phyloP scores from a whole-genome alignment of 1,284 basidiomycete species.

The Phylloboletellus chloephorus region DNA sequence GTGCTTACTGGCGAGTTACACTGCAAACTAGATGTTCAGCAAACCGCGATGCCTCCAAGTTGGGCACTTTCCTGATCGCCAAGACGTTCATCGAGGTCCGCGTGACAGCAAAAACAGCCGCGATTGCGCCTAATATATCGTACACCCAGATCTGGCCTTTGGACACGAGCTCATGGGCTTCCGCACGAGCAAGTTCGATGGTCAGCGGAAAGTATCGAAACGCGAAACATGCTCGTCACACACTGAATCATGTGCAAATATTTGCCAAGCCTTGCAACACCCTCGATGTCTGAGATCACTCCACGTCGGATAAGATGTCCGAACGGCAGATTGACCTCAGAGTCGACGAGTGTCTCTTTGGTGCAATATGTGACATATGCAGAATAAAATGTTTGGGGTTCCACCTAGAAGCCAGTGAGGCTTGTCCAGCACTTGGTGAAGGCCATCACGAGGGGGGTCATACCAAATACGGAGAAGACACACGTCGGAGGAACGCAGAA shows the following conservation, averaged over 20 bases:
- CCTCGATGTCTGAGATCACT: constrained; percentile 36
- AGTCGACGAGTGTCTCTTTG: constrained; percentile 34
- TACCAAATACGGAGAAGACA: constrained; percentile 66
- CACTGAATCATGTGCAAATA: constrained; percentile 59
- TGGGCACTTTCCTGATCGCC: constrained; percentile 47
- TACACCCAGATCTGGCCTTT: constrained; percentile 62
- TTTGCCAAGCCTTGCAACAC: constrained; percentile 47
- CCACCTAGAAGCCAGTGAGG: constrained; percentile 42
- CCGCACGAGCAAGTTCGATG: constrained; percentile 38
- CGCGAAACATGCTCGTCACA: constrained; percentile 22
- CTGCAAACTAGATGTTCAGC: constrained; percentile 42
- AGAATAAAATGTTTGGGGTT: constrained; percentile 53
- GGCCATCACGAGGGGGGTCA: constrained; percentile 39
- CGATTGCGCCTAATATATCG: constrained; percentile 39
- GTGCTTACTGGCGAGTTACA: constrained; percentile 37
- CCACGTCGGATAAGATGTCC: constrained; percentile 38
- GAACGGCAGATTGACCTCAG: constrained; percentile 33
- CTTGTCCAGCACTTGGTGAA: constrained; percentile 52
- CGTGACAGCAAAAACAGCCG: constrained; percentile 58
- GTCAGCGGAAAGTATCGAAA: constrained; percentile 47
- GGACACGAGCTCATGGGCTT: constrained; percentile 49
- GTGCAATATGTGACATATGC: constrained; percentile 58
- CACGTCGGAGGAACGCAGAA: constrained; percentile 40
- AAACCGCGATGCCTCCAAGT: constrained; percentile 40
- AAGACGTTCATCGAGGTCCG: constrained; percentile 38